Base-by-base conservation (phyloP, 2,329 filamentous ascomycete species). In the Trichoderma breve region DNA sequence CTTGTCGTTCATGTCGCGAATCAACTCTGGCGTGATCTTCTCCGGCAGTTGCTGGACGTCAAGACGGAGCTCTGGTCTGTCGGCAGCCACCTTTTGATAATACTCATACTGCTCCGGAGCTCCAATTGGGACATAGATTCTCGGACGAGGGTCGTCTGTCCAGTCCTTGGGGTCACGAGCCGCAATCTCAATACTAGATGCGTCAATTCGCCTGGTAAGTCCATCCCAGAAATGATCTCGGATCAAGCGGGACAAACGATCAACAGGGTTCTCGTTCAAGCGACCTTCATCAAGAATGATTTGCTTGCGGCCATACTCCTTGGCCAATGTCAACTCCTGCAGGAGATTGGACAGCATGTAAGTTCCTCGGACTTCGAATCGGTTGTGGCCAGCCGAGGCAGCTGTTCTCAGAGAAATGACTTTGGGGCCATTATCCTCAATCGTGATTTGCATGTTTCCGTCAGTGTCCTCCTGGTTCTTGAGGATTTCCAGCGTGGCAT, bases 301-400 rank as follows among this genome's bases (percentile, higher is more conserved):
- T 79, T 94, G 91, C 82, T 94, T 94, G 73, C 93, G 91, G 72
- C 94, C 94, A 79, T 94, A 95, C 80, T 97, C 93, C 85, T 97
- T 92, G 75, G 96, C 96, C 76, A 98, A 87, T 1, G 93, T 96
- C 75, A 99, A 88, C 83, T 99, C 96, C 82, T 99, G 96, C 53
- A 98, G 87, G 60, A 98, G 89, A 80, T 98, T 99, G 74, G 95
- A 97, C 72, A 99, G 88, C 92, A 97, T 97, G 82, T 99, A 99
- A 36, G 94, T 98, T 77, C 96, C 96, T 75, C 95, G 92, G 74
- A 99, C 89, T 79, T 98, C 95, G 81, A 95, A 94, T 74, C 91
- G 90, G 78, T 95, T 95, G 84, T 93, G 90, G 55, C 95, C 95
- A 76, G 92, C 93, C 43, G 95, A 98, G 26, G 89, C 91, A 32